phyloP scores from a whole-genome alignment of 2,329 filamentous ascomycete genomes.

The Ophiostoma pallidulum region DNA sequence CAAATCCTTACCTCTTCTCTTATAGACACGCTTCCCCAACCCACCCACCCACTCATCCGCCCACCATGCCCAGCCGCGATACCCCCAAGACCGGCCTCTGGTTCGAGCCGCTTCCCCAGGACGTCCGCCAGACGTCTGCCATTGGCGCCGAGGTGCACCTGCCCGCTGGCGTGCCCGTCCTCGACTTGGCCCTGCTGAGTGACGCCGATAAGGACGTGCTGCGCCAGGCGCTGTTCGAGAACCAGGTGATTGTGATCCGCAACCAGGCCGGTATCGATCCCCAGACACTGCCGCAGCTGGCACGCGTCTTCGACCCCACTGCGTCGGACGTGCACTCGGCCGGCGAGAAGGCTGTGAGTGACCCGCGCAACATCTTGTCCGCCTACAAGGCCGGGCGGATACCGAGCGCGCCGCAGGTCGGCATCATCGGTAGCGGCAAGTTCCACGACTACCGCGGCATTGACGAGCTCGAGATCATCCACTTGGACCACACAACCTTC shows the following conservation, averaged over 20 bases:
- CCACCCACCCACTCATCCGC: no score
- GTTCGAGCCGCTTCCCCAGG: slow-evolving; percentile 11
- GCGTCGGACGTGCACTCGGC: slow-evolving; percentile 15
- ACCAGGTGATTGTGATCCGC: slow-evolving; percentile 15
- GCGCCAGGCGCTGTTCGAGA: slow-evolving; percentile 12
- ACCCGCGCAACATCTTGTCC: slow-evolving; percentile 15
- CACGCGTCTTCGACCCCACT: slow-evolving; percentile 12
- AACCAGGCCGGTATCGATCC: slow-evolving; percentile 14
- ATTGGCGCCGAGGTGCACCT: slow-evolving; percentile 15
- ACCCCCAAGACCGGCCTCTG: slow-evolving; percentile 3
- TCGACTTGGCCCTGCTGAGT: slow-evolving; percentile 6
- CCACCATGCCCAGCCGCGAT: slow-evolving; percentile 8
- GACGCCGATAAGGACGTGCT: slow-evolving; percentile 10
- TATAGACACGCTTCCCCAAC: no score
- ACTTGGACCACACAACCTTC: slow-evolving; percentile 15
- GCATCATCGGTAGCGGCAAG: slow-evolving; percentile 14
- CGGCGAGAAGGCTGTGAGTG: slow-evolving; percentile 14
- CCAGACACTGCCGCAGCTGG: slow-evolving; percentile 6
- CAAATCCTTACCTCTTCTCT: no score
- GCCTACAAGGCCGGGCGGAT: slow-evolving; percentile 13
- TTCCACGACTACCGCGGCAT: slow-evolving; percentile 12
- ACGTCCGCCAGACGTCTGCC: slow-evolving; percentile 10
- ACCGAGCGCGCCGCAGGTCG: slow-evolving; percentile 14
- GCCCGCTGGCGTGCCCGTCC: background rate
- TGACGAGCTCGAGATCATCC: slow-evolving; percentile 11